phyloP scores from a whole-genome alignment of 2,329 filamentous ascomycete species.

The Tolypocladium guangdongense region DNA sequence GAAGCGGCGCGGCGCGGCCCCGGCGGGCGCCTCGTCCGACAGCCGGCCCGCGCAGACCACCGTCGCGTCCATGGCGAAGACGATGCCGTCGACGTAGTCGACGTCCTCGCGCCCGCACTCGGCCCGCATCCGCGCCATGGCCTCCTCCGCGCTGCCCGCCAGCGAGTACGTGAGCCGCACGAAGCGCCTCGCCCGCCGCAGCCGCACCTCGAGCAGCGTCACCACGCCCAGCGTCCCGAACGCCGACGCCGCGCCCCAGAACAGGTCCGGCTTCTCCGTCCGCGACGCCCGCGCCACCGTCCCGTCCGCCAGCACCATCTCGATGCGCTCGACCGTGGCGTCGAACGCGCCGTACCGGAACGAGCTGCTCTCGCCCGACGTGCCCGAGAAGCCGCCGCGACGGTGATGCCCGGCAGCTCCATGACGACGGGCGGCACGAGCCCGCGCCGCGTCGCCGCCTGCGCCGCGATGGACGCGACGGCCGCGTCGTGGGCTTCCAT shows the following conservation, averaged over 20 bases:
- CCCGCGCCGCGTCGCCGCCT: slow-evolving; percentile 39
- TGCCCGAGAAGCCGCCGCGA: slow-evolving; percentile 56
- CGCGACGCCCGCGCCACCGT: slow-evolving; percentile 43
- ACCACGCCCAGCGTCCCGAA: slow-evolving; percentile 58
- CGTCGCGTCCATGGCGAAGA: slow-evolving; percentile 43
- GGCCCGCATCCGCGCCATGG: slow-evolving; percentile 32
- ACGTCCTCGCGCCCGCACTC: slow-evolving; percentile 26
- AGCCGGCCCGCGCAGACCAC: slow-evolving; percentile 52
- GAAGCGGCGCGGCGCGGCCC: slow-evolving; percentile 32
- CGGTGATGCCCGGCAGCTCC: slow-evolving; percentile 64
- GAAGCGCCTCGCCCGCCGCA: slow-evolving; percentile 41
- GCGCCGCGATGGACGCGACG: slow-evolving; percentile 30
- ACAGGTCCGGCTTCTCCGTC: slow-evolving; percentile 45
- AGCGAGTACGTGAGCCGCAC: slow-evolving; percentile 49
- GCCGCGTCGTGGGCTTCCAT: slow-evolving; percentile 34
- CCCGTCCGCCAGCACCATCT: slow-evolving; percentile 55
- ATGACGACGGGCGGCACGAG: slow-evolving; percentile 57
- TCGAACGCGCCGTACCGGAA: slow-evolving; percentile 59
- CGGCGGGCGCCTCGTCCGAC: slow-evolving; percentile 31
- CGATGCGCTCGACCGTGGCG: slow-evolving; percentile 46
- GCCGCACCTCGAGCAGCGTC: slow-evolving; percentile 49
- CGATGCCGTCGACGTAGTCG: slow-evolving; percentile 61
- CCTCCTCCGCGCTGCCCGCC: slow-evolving; percentile 24
- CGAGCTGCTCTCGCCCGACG: slow-evolving; percentile 56
- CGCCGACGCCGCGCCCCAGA: slow-evolving; percentile 52